phyloP scores from a whole-genome alignment of 768 basidiomycete species.

The Gloeostereum incarnatum region DNA sequence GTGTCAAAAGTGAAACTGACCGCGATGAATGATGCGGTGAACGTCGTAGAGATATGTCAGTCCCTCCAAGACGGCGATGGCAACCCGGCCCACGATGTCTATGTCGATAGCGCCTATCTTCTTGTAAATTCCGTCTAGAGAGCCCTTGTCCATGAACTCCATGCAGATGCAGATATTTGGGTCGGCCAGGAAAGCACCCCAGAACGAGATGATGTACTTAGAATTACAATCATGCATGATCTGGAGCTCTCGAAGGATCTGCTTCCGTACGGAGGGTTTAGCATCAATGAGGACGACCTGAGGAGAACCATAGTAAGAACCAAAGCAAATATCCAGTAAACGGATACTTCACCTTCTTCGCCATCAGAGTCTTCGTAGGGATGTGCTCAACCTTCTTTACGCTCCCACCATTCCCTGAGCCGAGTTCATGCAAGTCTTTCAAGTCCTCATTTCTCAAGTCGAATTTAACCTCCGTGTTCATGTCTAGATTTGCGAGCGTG shows the following conservation, averaged over 20 bases:
- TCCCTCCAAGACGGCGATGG: conserved; percentile 87
- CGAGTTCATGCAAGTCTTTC: conserved; percentile 83
- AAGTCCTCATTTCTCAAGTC: conserved; percentile 86
- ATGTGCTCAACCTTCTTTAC: conserved; percentile 94
- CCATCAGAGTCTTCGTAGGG: conserved; percentile 91
- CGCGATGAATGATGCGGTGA: conserved; percentile 96
- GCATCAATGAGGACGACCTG: conserved; percentile 96
- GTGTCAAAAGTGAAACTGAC: conserved; percentile 32
- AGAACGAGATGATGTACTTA: conserved; percentile 92
- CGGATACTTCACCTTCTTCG: conserved; percentile 73
- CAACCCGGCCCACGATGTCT: conserved; percentile 86
- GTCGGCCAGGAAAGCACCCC: conserved; percentile 92
- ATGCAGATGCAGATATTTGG: conserved; percentile 99
- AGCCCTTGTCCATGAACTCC: conserved; percentile 93
- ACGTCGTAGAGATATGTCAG: conserved; percentile 95
- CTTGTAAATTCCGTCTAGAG: conserved; percentile 92
- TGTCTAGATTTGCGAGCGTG: conserved; percentile 80
- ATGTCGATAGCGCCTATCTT: conserved; percentile 90
- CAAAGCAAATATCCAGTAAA: background rate
- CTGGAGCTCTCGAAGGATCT: conserved; percentile 94
- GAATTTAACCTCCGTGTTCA: conserved; percentile 77
- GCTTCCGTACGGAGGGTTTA: conserved; percentile 92
- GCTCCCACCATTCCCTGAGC: conserved; percentile 94
- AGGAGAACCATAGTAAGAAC: background rate
- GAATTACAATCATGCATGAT: conserved; percentile 98